phyloP scores from a whole-genome alignment of 2,329 filamentous ascomycete species.

The Curvularia hawaiiensis region DNA sequence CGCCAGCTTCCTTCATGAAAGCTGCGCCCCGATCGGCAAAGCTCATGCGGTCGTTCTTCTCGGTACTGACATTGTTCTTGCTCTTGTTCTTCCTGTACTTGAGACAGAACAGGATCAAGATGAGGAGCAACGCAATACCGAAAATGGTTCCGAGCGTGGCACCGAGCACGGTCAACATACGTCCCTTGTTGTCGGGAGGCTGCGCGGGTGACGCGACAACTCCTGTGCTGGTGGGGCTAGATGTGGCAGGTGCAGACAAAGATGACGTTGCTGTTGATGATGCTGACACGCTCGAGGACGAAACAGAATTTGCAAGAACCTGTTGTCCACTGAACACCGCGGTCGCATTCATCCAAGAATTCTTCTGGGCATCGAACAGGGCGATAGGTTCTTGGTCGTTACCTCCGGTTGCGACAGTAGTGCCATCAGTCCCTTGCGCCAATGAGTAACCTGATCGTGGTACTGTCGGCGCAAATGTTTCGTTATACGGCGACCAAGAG shows the following conservation, averaged over 20 bases:
- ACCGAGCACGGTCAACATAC: conserved; percentile 70
- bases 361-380: conserved; percentile 77
- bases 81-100: conserved; percentile 65
- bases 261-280: conserved; percentile 29
- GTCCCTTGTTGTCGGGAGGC: conserved; percentile 50
- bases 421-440: conserved; percentile 67
- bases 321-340: conserved; percentile 62
- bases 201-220: conserved; percentile 39
- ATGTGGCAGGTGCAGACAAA: conserved; percentile 26
- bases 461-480: conserved; percentile 68
- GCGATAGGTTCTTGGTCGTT: conserved; percentile 66
- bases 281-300: conserved; percentile 44
- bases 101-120: conserved; percentile 72
- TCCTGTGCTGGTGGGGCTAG: conserved; percentile 38
- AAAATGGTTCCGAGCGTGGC: conserved; percentile 83
- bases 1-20: conserved; percentile 58
- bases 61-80: conserved; percentile 57
- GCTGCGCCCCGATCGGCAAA: conserved; percentile 58
- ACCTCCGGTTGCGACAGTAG: conserved; percentile 81
- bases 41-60: conserved; percentile 52
- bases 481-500: conserved; percentile 81
- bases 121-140: conserved; percentile 72
- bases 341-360: conserved; percentile 78
- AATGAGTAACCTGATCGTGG: conserved; percentile 73
- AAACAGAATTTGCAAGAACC: conserved; percentile 31